Evolutionary conservation across 2,329 filamentous ascomycete genomes (phyloP).

Genomic region (Aspergillus sp.): DNA sequence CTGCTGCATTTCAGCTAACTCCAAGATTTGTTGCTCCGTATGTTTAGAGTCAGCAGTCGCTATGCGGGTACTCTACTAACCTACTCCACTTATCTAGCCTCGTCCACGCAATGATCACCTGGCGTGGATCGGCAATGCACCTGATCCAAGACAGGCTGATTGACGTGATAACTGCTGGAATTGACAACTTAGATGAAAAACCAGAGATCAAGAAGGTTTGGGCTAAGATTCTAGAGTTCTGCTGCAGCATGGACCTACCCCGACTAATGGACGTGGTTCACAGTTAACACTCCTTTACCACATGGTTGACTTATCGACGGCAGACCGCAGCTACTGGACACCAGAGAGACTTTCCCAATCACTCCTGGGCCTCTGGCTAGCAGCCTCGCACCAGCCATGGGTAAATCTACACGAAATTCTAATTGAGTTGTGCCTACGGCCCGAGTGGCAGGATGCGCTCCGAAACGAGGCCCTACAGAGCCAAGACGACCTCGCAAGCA

Average conservation of each 20-base stretch:
- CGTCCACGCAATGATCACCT: not conserved
- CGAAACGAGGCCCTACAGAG: not conserved
- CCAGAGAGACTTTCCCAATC: not conserved
- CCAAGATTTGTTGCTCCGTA: not conserved
- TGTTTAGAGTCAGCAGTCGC: not conserved
- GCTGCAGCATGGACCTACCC: too few relatives aligned
- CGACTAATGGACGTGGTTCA: too few relatives aligned
- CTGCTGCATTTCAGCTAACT: not conserved
- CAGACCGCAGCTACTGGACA: not conserved
- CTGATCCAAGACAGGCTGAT: not conserved
- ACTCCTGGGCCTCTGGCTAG: not conserved
- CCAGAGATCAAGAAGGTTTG: not conserved
- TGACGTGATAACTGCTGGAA: not conserved
- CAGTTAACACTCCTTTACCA: not conserved
- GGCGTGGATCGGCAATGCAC: not conserved
- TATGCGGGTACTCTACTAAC: not conserved
- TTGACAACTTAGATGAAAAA: not conserved
- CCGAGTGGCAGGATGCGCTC: not conserved
- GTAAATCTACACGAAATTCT: not conserved
- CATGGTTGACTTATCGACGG: too few relatives aligned
- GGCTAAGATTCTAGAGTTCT: too few relatives aligned
- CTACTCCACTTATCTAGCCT: not conserved
- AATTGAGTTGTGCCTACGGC: not conserved
- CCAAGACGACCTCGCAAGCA: not conserved
- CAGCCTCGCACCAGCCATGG: conserved; percentile 2